Conservation (phyloP, 139 green algal species). For the Tetradesmus lagerheimii region DNA sequence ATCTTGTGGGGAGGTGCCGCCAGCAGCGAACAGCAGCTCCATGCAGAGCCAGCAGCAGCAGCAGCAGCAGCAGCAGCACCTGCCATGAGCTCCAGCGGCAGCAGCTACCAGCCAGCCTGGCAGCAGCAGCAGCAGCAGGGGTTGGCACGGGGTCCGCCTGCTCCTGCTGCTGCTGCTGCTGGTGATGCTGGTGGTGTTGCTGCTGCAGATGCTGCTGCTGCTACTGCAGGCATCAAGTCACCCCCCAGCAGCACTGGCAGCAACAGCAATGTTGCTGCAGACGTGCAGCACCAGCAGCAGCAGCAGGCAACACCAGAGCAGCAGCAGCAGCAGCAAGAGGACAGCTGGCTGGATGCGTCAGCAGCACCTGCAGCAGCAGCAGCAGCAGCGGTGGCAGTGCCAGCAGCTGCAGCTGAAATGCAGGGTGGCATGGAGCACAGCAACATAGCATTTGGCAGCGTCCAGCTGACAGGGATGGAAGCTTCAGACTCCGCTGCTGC, state of each 20-base stretch:
- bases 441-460: background rate
- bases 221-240: background rate
- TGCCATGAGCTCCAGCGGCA: background rate
- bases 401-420: background rate
- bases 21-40: background rate
- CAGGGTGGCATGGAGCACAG: background rate
- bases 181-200: background rate
- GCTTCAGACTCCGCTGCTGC: background rate
- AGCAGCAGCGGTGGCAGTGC: background rate
- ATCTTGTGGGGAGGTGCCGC: background rate
- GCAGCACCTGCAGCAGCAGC: background rate
- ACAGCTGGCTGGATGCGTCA: background rate
- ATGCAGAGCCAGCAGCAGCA: background rate
- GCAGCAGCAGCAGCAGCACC: background rate
- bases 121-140: background rate
- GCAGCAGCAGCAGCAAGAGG: background rate
- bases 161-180: conserved; percentile 11
- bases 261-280: background rate
- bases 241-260: conserved; percentile 10
- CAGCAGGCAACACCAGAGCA: background rate
- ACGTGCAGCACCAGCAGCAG: background rate
- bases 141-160: background rate
- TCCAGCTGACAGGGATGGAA: background rate
- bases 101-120: background rate
- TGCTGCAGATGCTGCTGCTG: background rate